Evolutionary conservation across 129 eudicot species (phyloP).

Genomic region (Mikania micrantha): DNA sequence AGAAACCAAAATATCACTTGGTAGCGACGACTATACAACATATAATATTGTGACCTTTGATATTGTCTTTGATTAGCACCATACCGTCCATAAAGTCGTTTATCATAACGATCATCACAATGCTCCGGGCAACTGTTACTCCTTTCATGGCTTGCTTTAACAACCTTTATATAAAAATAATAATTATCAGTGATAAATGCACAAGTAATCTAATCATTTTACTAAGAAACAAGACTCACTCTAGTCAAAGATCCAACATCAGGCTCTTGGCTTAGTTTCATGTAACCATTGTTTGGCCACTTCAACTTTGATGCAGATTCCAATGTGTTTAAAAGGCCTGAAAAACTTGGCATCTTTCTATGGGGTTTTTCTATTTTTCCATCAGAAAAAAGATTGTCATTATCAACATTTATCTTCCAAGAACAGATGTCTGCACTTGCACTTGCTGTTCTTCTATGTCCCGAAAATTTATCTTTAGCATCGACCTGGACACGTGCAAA

Average conservation of each 20-base stretch:
- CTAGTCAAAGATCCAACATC: conserved; percentile 32
- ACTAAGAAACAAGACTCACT: conserved; percentile 28
- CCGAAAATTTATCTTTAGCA: conserved; percentile 39
- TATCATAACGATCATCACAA: conserved; percentile 52
- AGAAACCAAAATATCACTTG: conserved; percentile 39
- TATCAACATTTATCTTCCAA: conserved; percentile 53
- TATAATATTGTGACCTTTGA: conserved; percentile 70
- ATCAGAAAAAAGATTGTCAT: conserved; percentile 20
- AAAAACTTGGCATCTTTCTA: conserved; percentile 65
- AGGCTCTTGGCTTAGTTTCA: conserved; percentile 51
- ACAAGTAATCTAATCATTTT: neutral
- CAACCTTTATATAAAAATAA: conserved; percentile 26
- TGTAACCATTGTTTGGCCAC: conserved; percentile 68
- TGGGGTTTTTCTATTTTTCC: conserved; percentile 45
- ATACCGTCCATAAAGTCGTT: conserved; percentile 56
- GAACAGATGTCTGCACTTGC: conserved; percentile 66
- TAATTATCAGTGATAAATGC: neutral
- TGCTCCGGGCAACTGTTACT: conserved; percentile 49
- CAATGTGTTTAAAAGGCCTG: conserved; percentile 55
- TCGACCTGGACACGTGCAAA: conserved; percentile 17
- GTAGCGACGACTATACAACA: conserved; percentile 59
- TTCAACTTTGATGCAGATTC: conserved; percentile 52
- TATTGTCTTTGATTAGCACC: conserved; percentile 66
- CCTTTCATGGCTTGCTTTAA: conserved; percentile 38
- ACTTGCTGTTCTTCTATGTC: conserved; percentile 84